Evolutionary conservation across 2,329 filamentous ascomycete genomes (phyloP).

Genomic region (Aspergillus glaucus): DNA sequence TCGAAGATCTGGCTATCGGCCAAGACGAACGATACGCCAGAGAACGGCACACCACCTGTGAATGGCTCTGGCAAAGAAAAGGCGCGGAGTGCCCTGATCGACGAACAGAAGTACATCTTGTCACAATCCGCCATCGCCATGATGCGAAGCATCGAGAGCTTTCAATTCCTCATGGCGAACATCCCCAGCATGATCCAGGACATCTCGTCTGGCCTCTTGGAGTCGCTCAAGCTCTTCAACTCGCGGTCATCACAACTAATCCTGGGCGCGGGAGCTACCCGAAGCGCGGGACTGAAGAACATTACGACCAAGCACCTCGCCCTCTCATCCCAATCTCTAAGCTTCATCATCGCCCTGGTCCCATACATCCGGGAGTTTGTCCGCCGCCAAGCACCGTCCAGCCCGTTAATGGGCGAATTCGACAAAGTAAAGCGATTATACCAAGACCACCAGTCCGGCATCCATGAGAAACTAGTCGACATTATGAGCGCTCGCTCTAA

Average conservation of each 20-base stretch:
- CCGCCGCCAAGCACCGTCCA: conserved; percentile 60
- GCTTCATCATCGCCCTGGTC: conserved; percentile 78
- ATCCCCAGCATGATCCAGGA: conserved; percentile 87
- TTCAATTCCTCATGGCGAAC: conserved; percentile 72
- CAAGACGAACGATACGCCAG: conserved; percentile 14
- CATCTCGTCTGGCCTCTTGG: conserved; percentile 69
- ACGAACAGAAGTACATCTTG: conserved; percentile 78
- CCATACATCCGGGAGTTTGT: conserved; percentile 90
- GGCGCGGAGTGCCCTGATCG: conserved; percentile 66
- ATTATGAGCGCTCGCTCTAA: conserved; percentile 78
- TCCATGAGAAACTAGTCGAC: conserved; percentile 87
- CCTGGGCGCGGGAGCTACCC: conserved; percentile 84
- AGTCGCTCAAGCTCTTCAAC: conserved; percentile 90
- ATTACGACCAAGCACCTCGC: conserved; percentile 95
- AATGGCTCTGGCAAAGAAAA: conserved; percentile 53
- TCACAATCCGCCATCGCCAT: conserved; percentile 77
- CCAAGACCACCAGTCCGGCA: conserved; percentile 83
- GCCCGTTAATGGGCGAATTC: conserved; percentile 68
- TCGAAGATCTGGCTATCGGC: conserved; percentile 47
- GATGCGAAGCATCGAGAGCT: conserved; percentile 72
- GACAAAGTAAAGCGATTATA: conserved; percentile 77
- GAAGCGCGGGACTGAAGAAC: conserved; percentile 83
- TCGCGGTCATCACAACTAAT: conserved; percentile 95
- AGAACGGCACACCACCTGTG: conserved; percentile 29
- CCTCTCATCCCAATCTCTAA: conserved; percentile 79